Evolutionary conservation across 768 basidiomycete genomes (phyloP), one percentile per base, ranked within the genome.

Genomic region (Suillus occidentalis): DNA sequence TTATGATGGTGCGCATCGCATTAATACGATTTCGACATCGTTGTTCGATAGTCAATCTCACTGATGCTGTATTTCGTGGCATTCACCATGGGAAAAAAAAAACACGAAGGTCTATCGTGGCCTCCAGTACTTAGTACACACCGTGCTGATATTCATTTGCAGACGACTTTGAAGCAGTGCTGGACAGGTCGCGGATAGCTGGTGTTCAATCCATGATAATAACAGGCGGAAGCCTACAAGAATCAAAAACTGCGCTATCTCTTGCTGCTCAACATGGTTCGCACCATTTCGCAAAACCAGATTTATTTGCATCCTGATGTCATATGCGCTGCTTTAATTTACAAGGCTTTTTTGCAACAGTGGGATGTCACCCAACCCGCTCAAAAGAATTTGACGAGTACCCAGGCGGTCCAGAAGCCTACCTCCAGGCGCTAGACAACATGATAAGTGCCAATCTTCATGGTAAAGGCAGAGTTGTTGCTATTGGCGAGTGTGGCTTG

Each of bases 321-420:
- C 9, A 34, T 57, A 39, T 50, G 47, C 6, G 22, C 62, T 65
- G 34, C 39, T 22, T 43, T 25, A 22, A 53, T 18, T 66, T 42
- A 52, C 36, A 63, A 88, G 91, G 81, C 14, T 73, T 92, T 16
- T 91, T 87, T 72, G 85, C 89, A 20, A 94, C 93, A 1, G 84
- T 88, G 9, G 92, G 92, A 22, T 89, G 89, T 65, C 93, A 94
- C 74, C 92, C 92, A 0, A 92, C 91, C 18, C 87, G 89, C 22
- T 85, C 89, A 1, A 75, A 68, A 8, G 89, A 94, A 72, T 91
- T 93, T 63, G 87, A 89, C 40, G 75, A 79, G 63, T 82, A 82
- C 71, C 73, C 77, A 3, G 82, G 75, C 16, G 90, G 90, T 0
- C 83, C 84, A 0, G 82, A 84, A 1, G 86, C 79, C 3, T 94